Percentiles rank a stretch among this genome's conserved stretches.
phyloP scores from a whole-genome alignment of 345 rosid species.

The Citrus sinensis region DNA sequence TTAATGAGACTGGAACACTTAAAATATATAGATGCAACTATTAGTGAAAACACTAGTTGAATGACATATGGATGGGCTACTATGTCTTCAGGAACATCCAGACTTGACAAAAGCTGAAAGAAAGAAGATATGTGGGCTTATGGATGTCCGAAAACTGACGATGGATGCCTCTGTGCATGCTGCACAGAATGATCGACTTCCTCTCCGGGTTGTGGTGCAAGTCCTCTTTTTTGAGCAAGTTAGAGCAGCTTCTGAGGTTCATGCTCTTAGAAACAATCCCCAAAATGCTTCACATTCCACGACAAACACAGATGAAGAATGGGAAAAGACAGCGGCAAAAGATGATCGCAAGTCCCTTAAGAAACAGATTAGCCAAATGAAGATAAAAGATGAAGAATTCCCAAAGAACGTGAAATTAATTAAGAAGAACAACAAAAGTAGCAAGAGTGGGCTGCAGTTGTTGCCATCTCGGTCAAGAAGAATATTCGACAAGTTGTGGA shows the following conservation, averaged over 20 bases:
- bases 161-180: slow-evolving; percentile 73
- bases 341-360: slow-evolving; percentile 33
- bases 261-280: slow-evolving; percentile 31
- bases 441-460: slow-evolving; percentile 56
- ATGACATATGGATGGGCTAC: background rate
- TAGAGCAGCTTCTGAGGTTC: slow-evolving; percentile 48
- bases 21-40: background rate
- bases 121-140: slow-evolving; percentile 67
- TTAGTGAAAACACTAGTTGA: background rate
- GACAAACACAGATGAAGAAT: slow-evolving; percentile 47
- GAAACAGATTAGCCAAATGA: slow-evolving; percentile 39
- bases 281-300: slow-evolving; percentile 30
- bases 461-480: slow-evolving; percentile 88
- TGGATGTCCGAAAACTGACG: slow-evolving; percentile 83
- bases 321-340: slow-evolving; percentile 28
- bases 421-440: slow-evolving; percentile 54
- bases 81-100: slow-evolving; percentile 63
- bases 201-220: slow-evolving; percentile 81
- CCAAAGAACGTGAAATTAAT: slow-evolving; percentile 30
- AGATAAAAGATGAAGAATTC: slow-evolving; percentile 26
- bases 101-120: slow-evolving; percentile 64
- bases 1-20: background rate
- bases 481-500: slow-evolving; percentile 77
- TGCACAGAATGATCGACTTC: slow-evolving; percentile 90
- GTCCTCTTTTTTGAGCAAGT: slow-evolving; percentile 89